Conservation (phyloP, 2,329 filamentous ascomycete species). For the Penicillium sp. region DNA sequence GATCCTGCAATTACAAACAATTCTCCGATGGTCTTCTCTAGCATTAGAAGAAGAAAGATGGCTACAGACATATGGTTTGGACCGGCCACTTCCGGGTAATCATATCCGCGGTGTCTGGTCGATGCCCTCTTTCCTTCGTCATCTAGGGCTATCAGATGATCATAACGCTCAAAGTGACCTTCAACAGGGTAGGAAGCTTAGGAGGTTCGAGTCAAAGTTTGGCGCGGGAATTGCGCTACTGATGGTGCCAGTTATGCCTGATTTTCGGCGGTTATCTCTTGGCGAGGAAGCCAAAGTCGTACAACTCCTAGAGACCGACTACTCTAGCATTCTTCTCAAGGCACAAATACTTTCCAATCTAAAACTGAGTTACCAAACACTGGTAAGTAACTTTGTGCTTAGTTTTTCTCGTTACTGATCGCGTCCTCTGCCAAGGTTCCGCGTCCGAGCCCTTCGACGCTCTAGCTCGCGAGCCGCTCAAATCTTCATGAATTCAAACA, state of each 20-base stretch:
- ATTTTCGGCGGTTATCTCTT: constrained; percentile 5
- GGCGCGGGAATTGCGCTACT: constrained; percentile 3
- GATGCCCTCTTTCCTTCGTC: constrained; percentile 11
- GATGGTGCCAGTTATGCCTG: constrained; percentile 4
- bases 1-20: constrained; percentile 3
- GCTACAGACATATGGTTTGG: constrained; percentile 5
- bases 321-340: background rate
- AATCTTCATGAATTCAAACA: constrained; percentile 8
- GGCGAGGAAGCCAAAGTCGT: constrained; percentile 5
- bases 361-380: constrained; percentile 2
- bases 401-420: background rate
- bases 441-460: background rate
- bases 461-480: background rate
- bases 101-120: constrained; percentile 2
- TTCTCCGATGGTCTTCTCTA: constrained; percentile 7
- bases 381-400: background rate
- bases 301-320: background rate
- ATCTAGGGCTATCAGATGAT: constrained; percentile 4
- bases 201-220: constrained; percentile 6
- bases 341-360: background rate
- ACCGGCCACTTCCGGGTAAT: background rate
- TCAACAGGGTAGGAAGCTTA: constrained; percentile 6
- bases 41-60: constrained; percentile 7
- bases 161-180: constrained; percentile 3
- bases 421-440: background rate